Base-by-base conservation (phyloP, 2,329 filamentous ascomycete genomes). In the Stagonosporopsis rhizophila region DNA sequence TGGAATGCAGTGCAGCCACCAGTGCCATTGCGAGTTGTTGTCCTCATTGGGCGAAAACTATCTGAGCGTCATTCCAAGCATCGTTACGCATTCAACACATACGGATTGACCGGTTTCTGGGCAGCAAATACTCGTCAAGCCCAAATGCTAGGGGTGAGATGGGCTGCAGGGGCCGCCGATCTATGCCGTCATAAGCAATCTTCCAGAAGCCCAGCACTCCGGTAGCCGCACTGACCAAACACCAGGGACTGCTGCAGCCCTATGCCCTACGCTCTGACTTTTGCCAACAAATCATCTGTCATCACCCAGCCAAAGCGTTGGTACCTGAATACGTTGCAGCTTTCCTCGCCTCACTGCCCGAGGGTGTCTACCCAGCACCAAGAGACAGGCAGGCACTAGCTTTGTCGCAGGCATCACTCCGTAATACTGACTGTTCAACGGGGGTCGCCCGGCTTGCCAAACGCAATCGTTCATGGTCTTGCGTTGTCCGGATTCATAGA, bases 141-240 rank as follows among this genome's bases (percentile, higher is more conserved):
- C 27, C 46, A 45, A 37, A 3, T 37, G 30, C 41, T 32, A 40
- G 17, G 14, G 25, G 44, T 19, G 20, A 40, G 34, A n/a, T 15
- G 6, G 11, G 11, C 5, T 11, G 47, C 25, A 39, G 23, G 38
- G 38, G 12, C 38, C 22, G 40, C 40, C 54, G 34, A 46, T 52
- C 44, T 20, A 56, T 56, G 27, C 58, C 46, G 22, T 51, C 32
- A 49, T 38, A n/a, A 52, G 60, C 41, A 64, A 42, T 56, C 42
- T 60, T 59, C 62, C 39, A 50, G 54, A 63, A 62, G 50, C 57
- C 48, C 52, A 55, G 40, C 44, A 11, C 44, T 59, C 44, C 32
- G 50, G 48, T 35, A 39, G 34, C 38, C 44, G 40, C 53, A 51
- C 32, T 50, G 49, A 62, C 52, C 39, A 53, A 58, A 45, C 48